Evolutionary conservation across 2,329 filamentous ascomycete species (phyloP), one percentile per base, ranked within the genome.

Genomic region (Xylaria hypoxylon): DNA sequence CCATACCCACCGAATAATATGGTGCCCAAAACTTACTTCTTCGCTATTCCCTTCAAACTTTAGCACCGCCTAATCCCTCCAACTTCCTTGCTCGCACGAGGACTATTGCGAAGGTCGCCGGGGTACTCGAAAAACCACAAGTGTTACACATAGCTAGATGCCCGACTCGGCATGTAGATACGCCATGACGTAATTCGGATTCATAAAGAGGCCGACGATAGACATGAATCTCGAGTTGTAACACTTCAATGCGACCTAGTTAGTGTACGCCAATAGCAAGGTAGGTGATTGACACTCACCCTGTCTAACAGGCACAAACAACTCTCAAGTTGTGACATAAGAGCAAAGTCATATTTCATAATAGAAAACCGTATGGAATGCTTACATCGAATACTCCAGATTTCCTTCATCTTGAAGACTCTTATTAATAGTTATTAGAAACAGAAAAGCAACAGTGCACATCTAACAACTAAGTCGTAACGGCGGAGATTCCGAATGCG

Each of bases 401-500:
- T 24, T 19, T 22, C 10, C 19, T 24, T 6, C 13, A 4, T 19
- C 33, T 6, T 8, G 19, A 5, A 53, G 22, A 40, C 19, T 31
- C 28, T 10, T 38, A 38, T 38, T 5, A 31, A 5, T 31, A 5
- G 8, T 31, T 33, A 33, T 33, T 33, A 33, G 31, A 7, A 3
- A 8, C 5, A 33, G n/a, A n/a, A n/a, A n/a, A 33, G 31, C 10
- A 10, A 10, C 31, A 33, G 31, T 1, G 31, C 31, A 10, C 31
- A 33, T 33, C 31, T 10, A 33, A 33, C 10, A 8, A 33, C 31
- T 10, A 38, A 5, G 13, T 24, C 7, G 3, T 31, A 8, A 22
- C 17, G 47, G 53, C 64, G 64, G 64, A 66, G 64, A 31, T 59
- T 40, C 64, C 47, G 26, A 59, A 59, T 53, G 3, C 17, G 47